Base-by-base conservation (phyloP, 106 monocot species). In the Acorus gramineus region DNA sequence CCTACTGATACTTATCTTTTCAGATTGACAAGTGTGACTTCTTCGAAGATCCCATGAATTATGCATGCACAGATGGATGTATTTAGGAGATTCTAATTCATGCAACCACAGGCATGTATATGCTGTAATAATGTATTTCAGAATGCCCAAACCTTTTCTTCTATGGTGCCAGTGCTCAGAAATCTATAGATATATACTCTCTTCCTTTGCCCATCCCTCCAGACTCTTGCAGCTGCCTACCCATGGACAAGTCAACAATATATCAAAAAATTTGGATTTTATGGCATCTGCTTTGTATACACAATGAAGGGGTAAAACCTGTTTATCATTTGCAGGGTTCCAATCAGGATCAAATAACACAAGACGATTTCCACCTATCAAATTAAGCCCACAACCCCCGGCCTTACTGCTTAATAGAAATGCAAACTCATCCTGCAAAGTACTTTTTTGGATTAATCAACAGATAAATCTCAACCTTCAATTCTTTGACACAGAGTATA, bases 401-500 rank as follows among this genome's bases (percentile, higher is more conserved):
- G 98, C 98, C 73, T 98, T 98, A 79, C 98, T 98, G 76, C 98
- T 98, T 50, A 98, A 73, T 44, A 98, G 91, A 85, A 98, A 98
- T 52, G 75, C 92, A 83, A 92, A 98, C 69, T 88, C 96, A 71
- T 98, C 90, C 96, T 98, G 83, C 71, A 69, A 73, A 47, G 66
- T 43, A 52, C 11, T 56, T 14, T 2, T 10, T 12, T 60, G 5
- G 49, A 42, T 9, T 49, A 11, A 42, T 76, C 59, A 46, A 7
- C 54, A 46, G 49, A 67, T 11, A 44, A 53, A 59, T 13, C n/a
- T 53, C 14, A 44, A 4, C 0, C 46, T 10, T 66, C 54, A 59
- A 5, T 65, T 42, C 49, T 28, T 42, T 43, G 47, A 55, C 45
- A 28, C 13, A 52, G 12, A n/a, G 14, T 49, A 50, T 56, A 71